phyloP scores from a whole-genome alignment of 805 yeast genomes.

The Yamadazyma sp. region DNA sequence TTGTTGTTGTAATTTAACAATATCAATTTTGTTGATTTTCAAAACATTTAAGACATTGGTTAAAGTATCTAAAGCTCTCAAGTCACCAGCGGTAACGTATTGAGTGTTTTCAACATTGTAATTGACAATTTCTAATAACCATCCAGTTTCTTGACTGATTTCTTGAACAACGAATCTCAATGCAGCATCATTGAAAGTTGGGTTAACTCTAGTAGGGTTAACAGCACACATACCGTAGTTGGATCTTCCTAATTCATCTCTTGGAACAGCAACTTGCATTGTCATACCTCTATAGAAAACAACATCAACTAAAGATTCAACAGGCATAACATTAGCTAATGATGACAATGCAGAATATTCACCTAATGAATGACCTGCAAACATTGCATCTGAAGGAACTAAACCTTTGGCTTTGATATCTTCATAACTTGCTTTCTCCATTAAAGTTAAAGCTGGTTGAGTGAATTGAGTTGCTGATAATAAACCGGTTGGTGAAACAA shows the following conservation, averaged over 20 bases:
- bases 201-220: constrained; percentile 89
- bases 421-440: constrained; percentile 99
- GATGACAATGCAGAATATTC: constrained; percentile 98
- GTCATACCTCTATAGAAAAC: constrained; percentile 99
- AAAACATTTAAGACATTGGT: constrained; percentile 90
- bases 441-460: constrained; percentile 97
- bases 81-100: constrained; percentile 98
- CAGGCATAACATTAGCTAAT: constrained; percentile 97
- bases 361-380: constrained; percentile 99
- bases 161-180: constrained; percentile 91
- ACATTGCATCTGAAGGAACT: constrained; percentile 88
- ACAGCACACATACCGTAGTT: constrained; percentile 99
- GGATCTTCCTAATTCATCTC: constrained; percentile 92
- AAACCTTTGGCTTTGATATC: constrained; percentile 95
- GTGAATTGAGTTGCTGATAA: constrained; percentile 98
- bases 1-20: constrained; percentile 78
- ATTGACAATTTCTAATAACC: constrained; percentile 98
- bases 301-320: constrained; percentile 94
- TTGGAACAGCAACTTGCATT: constrained; percentile 99
- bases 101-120: constrained; percentile 98
- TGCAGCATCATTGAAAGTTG: constrained; percentile 90
- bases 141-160: constrained; percentile 76
- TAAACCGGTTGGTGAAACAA: constrained; percentile 90
- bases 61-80: constrained; percentile 89
- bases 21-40: constrained; percentile 91